These are phyloP conservation scores for Mentha longifolia DNA, from an alignment of 257 asterid genomes.

Conservation along the genomic window DNA sequence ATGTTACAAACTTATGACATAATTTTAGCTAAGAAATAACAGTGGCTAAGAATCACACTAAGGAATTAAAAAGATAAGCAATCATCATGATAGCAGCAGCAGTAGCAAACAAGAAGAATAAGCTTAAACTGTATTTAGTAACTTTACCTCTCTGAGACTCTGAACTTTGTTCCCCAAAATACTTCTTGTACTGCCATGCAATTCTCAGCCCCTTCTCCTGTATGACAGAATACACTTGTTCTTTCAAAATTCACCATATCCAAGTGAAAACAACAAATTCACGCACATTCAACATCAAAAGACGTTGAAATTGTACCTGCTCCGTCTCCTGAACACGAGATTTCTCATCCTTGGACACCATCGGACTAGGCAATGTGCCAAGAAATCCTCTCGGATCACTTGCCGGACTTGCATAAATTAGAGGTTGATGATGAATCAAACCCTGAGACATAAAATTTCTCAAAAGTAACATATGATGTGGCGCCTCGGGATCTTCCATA, in stretches of 20 bases:
- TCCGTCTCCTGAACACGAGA: slow-evolving; percentile 63
- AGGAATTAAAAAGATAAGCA: neutral
- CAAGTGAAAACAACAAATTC: neutral
- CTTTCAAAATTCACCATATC: slow-evolving; percentile 27
- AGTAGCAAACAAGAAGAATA: neutral
- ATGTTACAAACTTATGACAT: neutral
- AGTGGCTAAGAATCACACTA: neutral
- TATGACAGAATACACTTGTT: slow-evolving; percentile 15
- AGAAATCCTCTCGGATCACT: slow-evolving; percentile 91
- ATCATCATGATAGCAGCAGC: neutral
- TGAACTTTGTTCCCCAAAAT: slow-evolving; percentile 66
- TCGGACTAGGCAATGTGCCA: slow-evolving; percentile 81
- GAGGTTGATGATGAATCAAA: slow-evolving; percentile 79
- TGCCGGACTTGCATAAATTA: slow-evolving; percentile 88
- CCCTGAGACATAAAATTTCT: slow-evolving; percentile 99
- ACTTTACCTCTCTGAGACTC: slow-evolving; percentile 70
- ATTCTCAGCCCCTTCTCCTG: slow-evolving; percentile 93
- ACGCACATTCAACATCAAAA: slow-evolving; percentile 19
- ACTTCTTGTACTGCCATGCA: slow-evolving; percentile 99
- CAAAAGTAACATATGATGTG: slow-evolving; percentile 95
- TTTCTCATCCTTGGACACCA: slow-evolving; percentile 73
- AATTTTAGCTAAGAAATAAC: slow-evolving; percentile 1
- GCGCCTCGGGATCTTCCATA: slow-evolving; percentile 96
- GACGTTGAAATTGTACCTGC: slow-evolving; percentile 52
- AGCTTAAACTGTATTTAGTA: slow-evolving; percentile 14